Conservation (phyloP, 345 rosid genomes). For the Garcia nutans region DNA sequence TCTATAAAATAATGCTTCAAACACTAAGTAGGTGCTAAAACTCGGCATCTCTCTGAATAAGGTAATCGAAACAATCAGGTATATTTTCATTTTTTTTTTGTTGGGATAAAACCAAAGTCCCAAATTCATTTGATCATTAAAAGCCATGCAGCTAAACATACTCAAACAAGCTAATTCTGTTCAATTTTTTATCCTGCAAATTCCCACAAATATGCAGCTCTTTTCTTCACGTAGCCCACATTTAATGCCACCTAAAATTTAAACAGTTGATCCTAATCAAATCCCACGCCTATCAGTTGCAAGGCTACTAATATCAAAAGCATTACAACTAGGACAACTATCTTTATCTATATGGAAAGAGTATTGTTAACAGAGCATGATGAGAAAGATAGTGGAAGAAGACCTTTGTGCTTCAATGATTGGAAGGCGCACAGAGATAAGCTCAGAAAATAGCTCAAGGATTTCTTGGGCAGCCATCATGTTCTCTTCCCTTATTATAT, state of each 20-base stretch:
- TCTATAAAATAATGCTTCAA: neutral
- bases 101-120: neutral
- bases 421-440: slow-evolving; percentile 87
- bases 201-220: neutral
- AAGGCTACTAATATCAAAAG: neutral
- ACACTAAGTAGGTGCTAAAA: neutral
- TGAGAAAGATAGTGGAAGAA: slow-evolving; percentile 13
- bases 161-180: neutral
- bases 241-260: neutral
- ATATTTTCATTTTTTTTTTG: neutral
- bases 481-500: slow-evolving; percentile 91
- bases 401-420: slow-evolving; percentile 91
- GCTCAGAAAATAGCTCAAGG: slow-evolving; percentile 82
- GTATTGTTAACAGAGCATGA: neutral
- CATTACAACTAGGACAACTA: neutral
- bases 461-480: slow-evolving; percentile 99
- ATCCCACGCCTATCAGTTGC: neutral
- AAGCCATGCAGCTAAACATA: neutral
- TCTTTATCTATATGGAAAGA: neutral
- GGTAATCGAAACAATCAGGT: neutral
- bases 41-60: neutral
- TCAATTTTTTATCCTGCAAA: neutral
- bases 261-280: neutral
- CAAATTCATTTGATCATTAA: neutral
- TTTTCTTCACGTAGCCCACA: neutral